These are phyloP conservation scores for Phytophthora parvispora DNA, from an alignment of 352 stramenopile species.

Conservation along the genomic window DNA sequence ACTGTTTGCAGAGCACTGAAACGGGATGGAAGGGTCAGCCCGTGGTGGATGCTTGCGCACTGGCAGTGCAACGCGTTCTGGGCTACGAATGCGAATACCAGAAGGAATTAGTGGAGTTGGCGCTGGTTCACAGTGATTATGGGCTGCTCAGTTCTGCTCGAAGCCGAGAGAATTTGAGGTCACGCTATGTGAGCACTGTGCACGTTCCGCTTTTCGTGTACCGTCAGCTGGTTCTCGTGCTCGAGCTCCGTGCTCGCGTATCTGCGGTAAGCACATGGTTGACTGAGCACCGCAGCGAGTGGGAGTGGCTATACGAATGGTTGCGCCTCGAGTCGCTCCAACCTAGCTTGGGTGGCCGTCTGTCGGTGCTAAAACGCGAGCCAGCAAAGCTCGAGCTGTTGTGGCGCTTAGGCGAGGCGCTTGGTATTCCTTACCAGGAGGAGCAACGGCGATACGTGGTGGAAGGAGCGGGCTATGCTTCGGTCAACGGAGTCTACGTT, in stretches of 20 bases:
- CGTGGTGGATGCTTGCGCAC: constrained; percentile 80
- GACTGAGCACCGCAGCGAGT: constrained; percentile 55
- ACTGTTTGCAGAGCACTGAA: constrained; percentile 85
- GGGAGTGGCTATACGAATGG: constrained; percentile 92
- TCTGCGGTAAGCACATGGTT: constrained; percentile 68
- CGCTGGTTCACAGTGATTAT: constrained; percentile 72
- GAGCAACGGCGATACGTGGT: constrained; percentile 92
- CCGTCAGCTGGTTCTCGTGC: constrained; percentile 74
- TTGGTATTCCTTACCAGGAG: constrained; percentile 72
- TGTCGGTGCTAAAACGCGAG: constrained; percentile 73
- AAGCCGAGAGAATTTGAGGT: constrained; percentile 72
- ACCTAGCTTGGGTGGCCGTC: constrained; percentile 75
- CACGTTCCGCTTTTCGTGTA: constrained; percentile 86
- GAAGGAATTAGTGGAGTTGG: constrained; percentile 73
- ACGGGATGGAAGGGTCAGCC: constrained; percentile 90
- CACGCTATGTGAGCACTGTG: constrained; percentile 73
- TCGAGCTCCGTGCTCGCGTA: constrained; percentile 80
- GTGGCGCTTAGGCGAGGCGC: constrained; percentile 65
- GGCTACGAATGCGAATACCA: constrained; percentile 70
- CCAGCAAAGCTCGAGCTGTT: constrained; percentile 82
- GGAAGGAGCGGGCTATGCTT: constrained; percentile 86
- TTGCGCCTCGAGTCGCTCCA: constrained; percentile 88
- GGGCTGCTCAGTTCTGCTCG: constrained; percentile 75
- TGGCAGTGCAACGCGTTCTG: constrained; percentile 73
- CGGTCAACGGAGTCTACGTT: constrained; percentile 96